Evolutionary conservation across 2,329 filamentous ascomycete species (phyloP).

Genomic region (Lasiodiplodia theobromae): DNA sequence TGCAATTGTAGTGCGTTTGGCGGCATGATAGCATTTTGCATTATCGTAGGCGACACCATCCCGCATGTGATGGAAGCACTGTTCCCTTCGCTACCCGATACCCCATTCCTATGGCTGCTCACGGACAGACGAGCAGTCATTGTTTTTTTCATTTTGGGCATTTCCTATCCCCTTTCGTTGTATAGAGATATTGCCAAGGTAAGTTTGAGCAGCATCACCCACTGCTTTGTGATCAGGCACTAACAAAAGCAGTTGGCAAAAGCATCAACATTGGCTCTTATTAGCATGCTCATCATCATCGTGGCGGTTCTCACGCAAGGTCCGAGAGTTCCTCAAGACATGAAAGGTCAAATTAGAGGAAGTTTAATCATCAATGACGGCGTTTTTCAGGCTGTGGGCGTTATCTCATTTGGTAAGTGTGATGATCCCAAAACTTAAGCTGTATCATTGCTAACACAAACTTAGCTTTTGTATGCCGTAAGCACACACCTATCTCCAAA

Average conservation of each 20-base stretch:
- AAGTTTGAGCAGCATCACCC: slow-evolving; percentile 37
- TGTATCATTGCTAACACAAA: slow-evolving; percentile 31
- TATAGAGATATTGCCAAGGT: slow-evolving; percentile 98
- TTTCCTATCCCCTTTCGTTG: slow-evolving; percentile 90
- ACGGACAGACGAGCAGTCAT: slow-evolving; percentile 85
- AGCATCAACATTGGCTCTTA: slow-evolving; percentile 88
- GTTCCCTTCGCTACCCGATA: slow-evolving; percentile 75
- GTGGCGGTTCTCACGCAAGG: slow-evolving; percentile 87
- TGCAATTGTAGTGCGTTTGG: slow-evolving; percentile 74
- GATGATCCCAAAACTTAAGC: neutral
- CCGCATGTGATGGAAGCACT: slow-evolving; percentile 85
- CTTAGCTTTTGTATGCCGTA: slow-evolving; percentile 71
- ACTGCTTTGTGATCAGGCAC: neutral
- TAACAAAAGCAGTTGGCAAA: slow-evolving; percentile 75
- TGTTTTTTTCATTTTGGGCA: slow-evolving; percentile 81
- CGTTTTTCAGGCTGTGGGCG: slow-evolving; percentile 94
- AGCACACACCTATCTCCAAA: slow-evolving; percentile 33
- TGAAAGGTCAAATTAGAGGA: slow-evolving; percentile 73
- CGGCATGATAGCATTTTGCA: slow-evolving; percentile 97
- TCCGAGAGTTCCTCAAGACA: slow-evolving; percentile 72
- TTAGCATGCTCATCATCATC: slow-evolving; percentile 93
- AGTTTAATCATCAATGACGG: slow-evolving; percentile 82
- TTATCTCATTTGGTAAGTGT: slow-evolving; percentile 82
- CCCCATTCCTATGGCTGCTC: slow-evolving; percentile 81
- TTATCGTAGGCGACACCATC: slow-evolving; percentile 96